Base-by-base conservation (phyloP, 208 protist genomes). In the Naegleria lovaniensis region DNA sequence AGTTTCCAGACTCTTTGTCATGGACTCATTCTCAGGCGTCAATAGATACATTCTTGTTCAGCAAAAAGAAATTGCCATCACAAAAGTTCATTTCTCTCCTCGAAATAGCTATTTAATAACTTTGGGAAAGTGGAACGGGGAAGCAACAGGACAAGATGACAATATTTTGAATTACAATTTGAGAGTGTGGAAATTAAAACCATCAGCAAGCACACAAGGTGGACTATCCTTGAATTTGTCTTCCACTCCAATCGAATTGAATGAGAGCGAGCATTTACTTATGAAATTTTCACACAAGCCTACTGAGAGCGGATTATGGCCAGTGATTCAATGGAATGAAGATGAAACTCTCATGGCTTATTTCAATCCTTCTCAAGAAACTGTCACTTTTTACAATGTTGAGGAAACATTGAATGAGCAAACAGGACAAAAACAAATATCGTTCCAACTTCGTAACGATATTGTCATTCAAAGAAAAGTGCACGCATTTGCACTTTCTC, bases 241-340 rank as follows among this genome's bases (percentile, higher is more conserved):
- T 58, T 19, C 39, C 1, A 48, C 9, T 38, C 22, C 25, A 6
- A 85, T 85, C 36, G 67, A 29, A 79, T 29, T 85, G 7, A 48
- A 85, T 48, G 83, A 85, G 29, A 39, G 41, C 6, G 40, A 85
- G 4, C 83, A 85, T 16, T 85, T 48, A 29, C 29, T 48, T 2
- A 48, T 79, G 16, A 79, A 79, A 29, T 85, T 85, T 33, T 40
- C 40, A 33, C 39, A 88, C n/a, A 88, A 88, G 22, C 41, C 85
- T 6, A 88, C 41, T 4, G 43, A 33, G 38, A 38, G 29, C 58
- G 85, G 40, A n/a, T 39, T 58, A 43, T 88, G 85, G 85, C 85
- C 85, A 22, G 33, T 88, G 6, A 39, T 88, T 58, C 85, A 88
- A 88, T 88, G 39, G 39, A 88, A 88, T 38, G 85, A 58, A 51